These are phyloP conservation scores for Leccinellum luteum DNA, from an alignment of 768 basidiomycete species.

Conservation along the genomic window DNA sequence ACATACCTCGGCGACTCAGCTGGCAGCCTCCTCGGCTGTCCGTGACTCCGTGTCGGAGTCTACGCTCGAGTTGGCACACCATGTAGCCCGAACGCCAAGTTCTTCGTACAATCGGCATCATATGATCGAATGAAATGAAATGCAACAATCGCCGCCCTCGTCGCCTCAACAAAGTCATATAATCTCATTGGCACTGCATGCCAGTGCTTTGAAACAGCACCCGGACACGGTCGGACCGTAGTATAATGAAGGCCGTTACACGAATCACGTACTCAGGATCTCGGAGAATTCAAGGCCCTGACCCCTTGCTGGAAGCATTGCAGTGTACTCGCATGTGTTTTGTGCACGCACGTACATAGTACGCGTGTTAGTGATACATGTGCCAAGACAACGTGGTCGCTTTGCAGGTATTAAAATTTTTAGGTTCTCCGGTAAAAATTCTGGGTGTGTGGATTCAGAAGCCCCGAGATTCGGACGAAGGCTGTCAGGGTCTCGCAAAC, in stretches of 20 bases:
- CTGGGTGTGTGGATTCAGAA: not conserved
- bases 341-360: not conserved
- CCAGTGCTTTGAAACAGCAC: not conserved
- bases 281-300: not conserved
- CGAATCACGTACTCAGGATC: not conserved
- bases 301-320: not conserved
- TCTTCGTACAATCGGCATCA: not conserved
- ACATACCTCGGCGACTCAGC: not conserved
- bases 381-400: not conserved
- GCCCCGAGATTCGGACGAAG: not conserved
- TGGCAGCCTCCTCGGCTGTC: not conserved
- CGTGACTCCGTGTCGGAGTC: not conserved
- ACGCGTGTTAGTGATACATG: not conserved
- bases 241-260: not conserved
- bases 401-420: not conserved
- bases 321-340: not conserved
- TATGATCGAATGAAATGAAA: not conserved
- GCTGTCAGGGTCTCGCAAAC: no score
- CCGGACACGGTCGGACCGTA: not conserved
- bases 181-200: not conserved
- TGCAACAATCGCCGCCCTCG: not conserved
- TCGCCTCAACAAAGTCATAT: not conserved
- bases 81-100: not conserved
- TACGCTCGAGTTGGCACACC: not conserved
- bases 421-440: not conserved